Evolutionary conservation across 352 stramenopile species (phyloP), one percentile per base, ranked within the genome.

Genomic region (Achlya hypogyna): DNA sequence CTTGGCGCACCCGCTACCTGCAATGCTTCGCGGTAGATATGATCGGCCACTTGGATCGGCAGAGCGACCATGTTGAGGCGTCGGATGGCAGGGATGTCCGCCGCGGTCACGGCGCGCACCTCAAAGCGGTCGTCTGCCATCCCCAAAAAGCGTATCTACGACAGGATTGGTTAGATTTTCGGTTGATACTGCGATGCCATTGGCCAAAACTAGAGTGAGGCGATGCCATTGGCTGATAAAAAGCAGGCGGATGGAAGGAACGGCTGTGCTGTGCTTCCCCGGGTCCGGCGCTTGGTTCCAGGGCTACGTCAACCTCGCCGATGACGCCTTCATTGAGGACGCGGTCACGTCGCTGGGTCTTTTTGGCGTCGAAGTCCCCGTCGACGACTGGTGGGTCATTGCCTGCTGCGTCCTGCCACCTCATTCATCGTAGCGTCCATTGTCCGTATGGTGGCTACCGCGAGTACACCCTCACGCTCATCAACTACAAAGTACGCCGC

Each of bases 361-460:
- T 6, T 58, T 67, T 25, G 60, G 38, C 28, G 60, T 58, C 12
- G 60, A 67, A 58, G 31, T 67, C 5, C 45, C 45, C 5, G 60
- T 67, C n/a, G 60, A 67, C 35, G 60, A 67, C 40, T 67, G 60
- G 60, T 67, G 47, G 23, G 58, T 45, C 29, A 29, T n/a, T 9
- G 8, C 14, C 18, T 29, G 12, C 18, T 29, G 12, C 18, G 14
- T 53, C n/a, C 9, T 31, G 14, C 12, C 22, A 42, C 10, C 8
- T 22, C 18, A 20, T 65, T 28, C n/a, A 28, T 29, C 35, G 32
- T 58, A 67, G 60, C 28, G 60, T 67, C 16, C 60, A 38, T 16
- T 67, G 60, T 59, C 32, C 38, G 22, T 45, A 67, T 29, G 60
- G 60, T n/a, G 60, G 60, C 18, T 67, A 67, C 29, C 60, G 60